phyloP scores from a whole-genome alignment of 225 moss, liverwort and hornwort species.

The Sphagnum tenellum region DNA sequence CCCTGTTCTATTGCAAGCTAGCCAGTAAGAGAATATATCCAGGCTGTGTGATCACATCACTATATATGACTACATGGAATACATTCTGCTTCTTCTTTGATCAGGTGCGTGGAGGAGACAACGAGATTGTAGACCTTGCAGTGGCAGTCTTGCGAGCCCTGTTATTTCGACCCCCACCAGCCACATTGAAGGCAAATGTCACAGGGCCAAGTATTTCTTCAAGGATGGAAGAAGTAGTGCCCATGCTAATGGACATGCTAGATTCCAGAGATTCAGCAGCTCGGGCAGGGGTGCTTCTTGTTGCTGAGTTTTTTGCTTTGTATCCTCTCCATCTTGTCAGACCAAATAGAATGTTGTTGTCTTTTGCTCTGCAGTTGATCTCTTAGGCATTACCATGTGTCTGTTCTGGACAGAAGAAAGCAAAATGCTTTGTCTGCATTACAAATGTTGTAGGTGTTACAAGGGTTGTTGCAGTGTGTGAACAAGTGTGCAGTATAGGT shows the following conservation, averaged over 20 bases:
- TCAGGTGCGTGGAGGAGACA: slow-evolving; percentile 71
- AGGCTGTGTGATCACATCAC: too few relatives aligned
- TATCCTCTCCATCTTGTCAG: slow-evolving; percentile 43
- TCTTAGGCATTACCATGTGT: too few relatives aligned
- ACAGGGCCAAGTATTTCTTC: slow-evolving; percentile 11
- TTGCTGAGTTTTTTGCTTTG: slow-evolving; percentile 84
- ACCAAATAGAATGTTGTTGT: too few relatives aligned
- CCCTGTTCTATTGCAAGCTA: too few relatives aligned
- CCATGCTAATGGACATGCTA: slow-evolving; percentile 88
- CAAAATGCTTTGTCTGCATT: too few relatives aligned
- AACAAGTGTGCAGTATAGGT: neutral
- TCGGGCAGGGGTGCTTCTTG: slow-evolving; percentile 84
- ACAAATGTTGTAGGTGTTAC: too few relatives aligned
- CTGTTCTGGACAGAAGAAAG: too few relatives aligned
- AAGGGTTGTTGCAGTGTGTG: neutral
- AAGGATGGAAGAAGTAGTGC: slow-evolving; percentile 69
- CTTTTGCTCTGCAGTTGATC: too few relatives aligned
- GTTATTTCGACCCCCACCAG: slow-evolving; percentile 50
- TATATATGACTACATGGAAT: too few relatives aligned
- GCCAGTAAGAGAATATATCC: too few relatives aligned
- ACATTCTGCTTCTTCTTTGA: neutral
- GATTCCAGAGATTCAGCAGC: slow-evolving; percentile 83
- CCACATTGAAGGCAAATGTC: slow-evolving; percentile 3
- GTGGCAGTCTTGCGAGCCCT: slow-evolving; percentile 64
- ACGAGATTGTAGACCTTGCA: slow-evolving; percentile 65